phyloP scores from a whole-genome alignment of 805 yeast genomes.

The Lipomyces starkeyi region DNA sequence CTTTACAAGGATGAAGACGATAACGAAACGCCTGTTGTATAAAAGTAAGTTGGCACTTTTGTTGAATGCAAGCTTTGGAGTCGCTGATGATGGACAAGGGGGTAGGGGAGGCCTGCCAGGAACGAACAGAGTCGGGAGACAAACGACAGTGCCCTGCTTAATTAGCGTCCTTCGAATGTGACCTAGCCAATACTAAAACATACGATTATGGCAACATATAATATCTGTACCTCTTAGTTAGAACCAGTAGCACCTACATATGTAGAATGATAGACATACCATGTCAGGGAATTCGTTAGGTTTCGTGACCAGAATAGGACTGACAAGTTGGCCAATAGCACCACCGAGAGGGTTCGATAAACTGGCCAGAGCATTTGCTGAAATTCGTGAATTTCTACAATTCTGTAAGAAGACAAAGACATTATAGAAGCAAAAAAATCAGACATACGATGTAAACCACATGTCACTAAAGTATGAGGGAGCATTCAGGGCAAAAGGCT shows the following conservation, averaged over 20 bases:
- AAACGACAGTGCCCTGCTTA: constrained; percentile 26
- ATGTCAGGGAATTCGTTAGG: constrained; percentile 38
- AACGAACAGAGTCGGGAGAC: constrained; percentile 38
- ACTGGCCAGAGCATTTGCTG: constrained; percentile 48
- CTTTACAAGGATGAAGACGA: constrained; percentile 17
- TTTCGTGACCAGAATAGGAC: constrained; percentile 44
- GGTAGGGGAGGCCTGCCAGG: constrained; percentile 42
- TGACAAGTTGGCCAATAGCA: constrained; percentile 46
- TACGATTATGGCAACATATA: constrained; percentile 22
- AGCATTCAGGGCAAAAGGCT: constrained; percentile 45
- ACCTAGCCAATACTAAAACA: background rate
- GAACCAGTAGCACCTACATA: background rate
- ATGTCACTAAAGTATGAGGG: constrained; percentile 44
- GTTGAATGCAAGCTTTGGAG: constrained; percentile 39
- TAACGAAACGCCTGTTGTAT: constrained; percentile 33
- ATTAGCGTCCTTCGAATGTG: too few species aligned
- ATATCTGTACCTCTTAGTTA: constrained; percentile 7
- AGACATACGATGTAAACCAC: constrained; percentile 43
- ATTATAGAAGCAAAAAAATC: background rate
- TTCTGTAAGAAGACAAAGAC: background rate
- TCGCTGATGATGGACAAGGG: constrained; percentile 45
- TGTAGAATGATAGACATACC: constrained; percentile 21
- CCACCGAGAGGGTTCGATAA: constrained; percentile 47
- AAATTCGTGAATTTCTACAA: constrained; percentile 41
- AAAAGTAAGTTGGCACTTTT: constrained; percentile 38